phyloP scores from a whole-genome alignment of 2,329 filamentous ascomycete genomes.

The Orbilia javanica region DNA sequence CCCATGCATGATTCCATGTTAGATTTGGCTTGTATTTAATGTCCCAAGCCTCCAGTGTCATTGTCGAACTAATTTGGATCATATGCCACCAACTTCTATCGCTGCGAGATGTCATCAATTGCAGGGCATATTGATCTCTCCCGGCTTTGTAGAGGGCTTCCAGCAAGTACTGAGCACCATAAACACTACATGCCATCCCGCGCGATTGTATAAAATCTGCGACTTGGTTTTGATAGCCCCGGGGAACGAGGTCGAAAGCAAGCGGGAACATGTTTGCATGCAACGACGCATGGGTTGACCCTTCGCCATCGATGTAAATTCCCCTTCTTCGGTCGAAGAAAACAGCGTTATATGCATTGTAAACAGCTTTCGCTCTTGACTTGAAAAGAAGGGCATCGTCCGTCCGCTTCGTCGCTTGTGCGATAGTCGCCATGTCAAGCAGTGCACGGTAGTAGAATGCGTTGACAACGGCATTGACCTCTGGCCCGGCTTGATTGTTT shows the following conservation, averaged over 20 bases:
- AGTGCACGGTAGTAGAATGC: slow-evolving; percentile 38
- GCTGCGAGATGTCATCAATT: slow-evolving; percentile 11
- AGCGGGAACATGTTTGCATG: slow-evolving; percentile 42
- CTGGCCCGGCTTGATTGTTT: slow-evolving; percentile 15
- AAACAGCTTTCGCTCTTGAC: slow-evolving; percentile 16
- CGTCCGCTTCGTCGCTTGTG: background rate
- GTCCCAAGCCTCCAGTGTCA: slow-evolving; percentile 41
- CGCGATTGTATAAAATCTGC: slow-evolving; percentile 37
- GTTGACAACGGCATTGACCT: slow-evolving; percentile 32
- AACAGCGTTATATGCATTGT: slow-evolving; percentile 16
- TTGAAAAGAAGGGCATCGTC: slow-evolving; percentile 10
- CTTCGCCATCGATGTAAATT: slow-evolving; percentile 30
- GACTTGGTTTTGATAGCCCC: background rate
- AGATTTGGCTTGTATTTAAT: slow-evolving; percentile 32
- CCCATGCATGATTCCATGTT: slow-evolving; percentile 39
- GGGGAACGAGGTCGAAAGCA: slow-evolving; percentile 32
- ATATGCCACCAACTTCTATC: slow-evolving; percentile 32
- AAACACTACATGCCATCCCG: slow-evolving; percentile 34
- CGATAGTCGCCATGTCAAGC: slow-evolving; percentile 21
- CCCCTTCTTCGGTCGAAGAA: slow-evolving; percentile 15
- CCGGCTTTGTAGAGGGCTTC: slow-evolving; percentile 25
- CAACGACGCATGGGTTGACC: slow-evolving; percentile 19
- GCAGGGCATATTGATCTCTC: slow-evolving; percentile 18
- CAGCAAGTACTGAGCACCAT: slow-evolving; percentile 36
- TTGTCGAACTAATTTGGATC: slow-evolving; percentile 23